Evolutionary conservation across 2,329 filamentous ascomycete species (phyloP), one percentile per base, ranked within the genome.

Genomic region (Zasmidium cellare): DNA sequence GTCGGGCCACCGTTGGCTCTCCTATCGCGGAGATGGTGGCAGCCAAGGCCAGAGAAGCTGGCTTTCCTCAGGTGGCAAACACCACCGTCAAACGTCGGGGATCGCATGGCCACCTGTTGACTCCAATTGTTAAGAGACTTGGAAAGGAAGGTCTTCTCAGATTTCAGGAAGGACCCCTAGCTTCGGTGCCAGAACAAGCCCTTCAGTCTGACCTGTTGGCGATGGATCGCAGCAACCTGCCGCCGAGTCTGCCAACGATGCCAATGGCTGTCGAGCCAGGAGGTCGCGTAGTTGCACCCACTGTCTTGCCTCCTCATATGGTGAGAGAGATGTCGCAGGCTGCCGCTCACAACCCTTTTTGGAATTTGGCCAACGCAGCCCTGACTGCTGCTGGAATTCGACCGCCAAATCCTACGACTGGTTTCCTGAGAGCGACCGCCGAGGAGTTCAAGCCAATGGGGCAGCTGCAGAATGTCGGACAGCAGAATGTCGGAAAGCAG

Each of bases 401-500:
- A 18, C 23, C 20, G 19, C 47, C 12, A 11, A 19, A 49, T 41
- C 24, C 25, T 23, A 38, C 9, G 9, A 19, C 41, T 35, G 18
- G 41, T 20, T 46, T 12, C 6, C 58, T 70, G 3, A 58, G 68
- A 54, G 66, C 67, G 11, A 68, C 66, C 22, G 68, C 67, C 7
- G 45, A 57, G 41, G 59, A 65, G 25, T 70, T 70, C 60, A 65
- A 31, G 52, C 68, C 68, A 14, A 61, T 65, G 23, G 56, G 46
- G 3, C 56, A 61, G 50, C 16, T 14, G 35, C 35, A 41, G 35
- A 5, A 9, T 9, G 11, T n/a, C 35, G n/a, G n/a, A n/a, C 35
- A 41, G 35, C 35, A 41, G 35, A n/a, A n/a, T n/a, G n/a, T n/a
- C n/a, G 12, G n/a, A 41, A 5, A 9, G 7, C 35, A 41, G n/a